These are phyloP conservation scores for Citrus sp. DNA, from an alignment of 345 rosid species.

Conservation along the genomic window DNA sequence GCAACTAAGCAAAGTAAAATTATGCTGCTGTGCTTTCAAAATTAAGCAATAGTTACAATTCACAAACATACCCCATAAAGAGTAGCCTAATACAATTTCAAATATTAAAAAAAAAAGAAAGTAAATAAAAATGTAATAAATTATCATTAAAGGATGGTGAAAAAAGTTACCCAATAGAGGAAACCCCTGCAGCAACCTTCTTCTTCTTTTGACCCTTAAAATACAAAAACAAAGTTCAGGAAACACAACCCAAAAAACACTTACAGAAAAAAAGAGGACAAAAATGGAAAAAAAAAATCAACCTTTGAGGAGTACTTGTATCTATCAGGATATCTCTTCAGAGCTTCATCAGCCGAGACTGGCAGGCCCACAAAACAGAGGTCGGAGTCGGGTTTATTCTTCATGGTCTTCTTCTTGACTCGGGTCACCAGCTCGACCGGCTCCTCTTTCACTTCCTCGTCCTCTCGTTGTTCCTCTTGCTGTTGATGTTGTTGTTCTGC, in stretches of 20 bases:
- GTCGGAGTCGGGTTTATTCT: conserved; percentile 16
- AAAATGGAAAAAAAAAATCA: background rate
- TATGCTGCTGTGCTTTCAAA: no score
- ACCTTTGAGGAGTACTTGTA: conserved; percentile 6
- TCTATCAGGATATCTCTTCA: conserved; percentile 23
- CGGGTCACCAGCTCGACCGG: background rate
- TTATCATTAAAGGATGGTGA: background rate
- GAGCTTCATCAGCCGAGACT: conserved; percentile 22
- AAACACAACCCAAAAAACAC: background rate
- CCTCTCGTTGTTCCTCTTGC: background rate
- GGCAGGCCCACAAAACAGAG: conserved; percentile 20
- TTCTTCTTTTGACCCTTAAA: background rate
- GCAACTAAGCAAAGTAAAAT: background rate
- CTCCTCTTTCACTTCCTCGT: background rate
- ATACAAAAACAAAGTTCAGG: background rate
- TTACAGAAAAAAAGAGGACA: background rate
- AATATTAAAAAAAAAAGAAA: no score
- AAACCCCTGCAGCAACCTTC: background rate
- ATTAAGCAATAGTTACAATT: background rate
- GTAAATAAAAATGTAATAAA: background rate
- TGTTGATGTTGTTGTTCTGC: background rate
- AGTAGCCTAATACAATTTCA: background rate
- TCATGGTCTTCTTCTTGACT: background rate
- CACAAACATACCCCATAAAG: background rate
- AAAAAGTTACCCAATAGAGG: background rate